A percentile compares a stretch with the other conserved stretches of the same genome.
phyloP scores from a whole-genome alignment of 2,329 filamentous ascomycete genomes.

The Talaromyces sp. region DNA sequence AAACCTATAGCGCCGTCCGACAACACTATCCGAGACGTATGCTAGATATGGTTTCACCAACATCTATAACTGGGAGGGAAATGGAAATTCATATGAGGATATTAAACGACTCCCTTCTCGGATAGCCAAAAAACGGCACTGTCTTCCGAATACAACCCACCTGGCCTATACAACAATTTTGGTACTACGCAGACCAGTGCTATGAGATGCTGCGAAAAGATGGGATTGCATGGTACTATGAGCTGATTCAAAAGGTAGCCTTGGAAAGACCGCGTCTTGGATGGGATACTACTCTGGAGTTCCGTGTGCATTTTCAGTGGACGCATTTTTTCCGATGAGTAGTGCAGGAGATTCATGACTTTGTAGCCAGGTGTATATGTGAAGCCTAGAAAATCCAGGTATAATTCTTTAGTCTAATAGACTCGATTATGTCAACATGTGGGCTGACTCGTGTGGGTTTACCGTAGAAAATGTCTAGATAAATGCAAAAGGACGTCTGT shows the following conservation, averaged over 20 bases:
- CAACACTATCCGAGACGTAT: too few species aligned
- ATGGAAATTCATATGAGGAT: too few species aligned
- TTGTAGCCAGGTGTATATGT: too few species aligned
- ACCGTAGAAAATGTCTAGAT: background rate
- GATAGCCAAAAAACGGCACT: too few species aligned
- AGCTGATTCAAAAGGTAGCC: background rate
- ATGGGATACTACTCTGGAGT: background rate
- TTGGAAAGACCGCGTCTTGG: background rate
- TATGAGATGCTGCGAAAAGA: background rate
- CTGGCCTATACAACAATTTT: too few species aligned
- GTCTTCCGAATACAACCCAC: background rate
- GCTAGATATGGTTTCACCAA: too few species aligned
- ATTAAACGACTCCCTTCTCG: too few species aligned
- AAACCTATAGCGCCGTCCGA: too few species aligned
- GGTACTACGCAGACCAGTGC: background rate
- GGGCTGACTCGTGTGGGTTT: background rate
- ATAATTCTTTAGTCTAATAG: too few species aligned
- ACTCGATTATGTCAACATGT: background rate
- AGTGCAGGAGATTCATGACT: background rate
- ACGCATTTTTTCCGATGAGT: background rate
- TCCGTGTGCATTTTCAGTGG: background rate
- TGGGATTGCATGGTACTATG: background rate
- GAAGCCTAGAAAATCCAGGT: background rate
- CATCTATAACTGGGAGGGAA: too few species aligned
- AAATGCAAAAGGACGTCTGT: background rate